Evolutionary conservation across 257 asterid species (phyloP), one percentile per base, ranked within the genome.

Genomic region (Euphrasia confusa): DNA sequence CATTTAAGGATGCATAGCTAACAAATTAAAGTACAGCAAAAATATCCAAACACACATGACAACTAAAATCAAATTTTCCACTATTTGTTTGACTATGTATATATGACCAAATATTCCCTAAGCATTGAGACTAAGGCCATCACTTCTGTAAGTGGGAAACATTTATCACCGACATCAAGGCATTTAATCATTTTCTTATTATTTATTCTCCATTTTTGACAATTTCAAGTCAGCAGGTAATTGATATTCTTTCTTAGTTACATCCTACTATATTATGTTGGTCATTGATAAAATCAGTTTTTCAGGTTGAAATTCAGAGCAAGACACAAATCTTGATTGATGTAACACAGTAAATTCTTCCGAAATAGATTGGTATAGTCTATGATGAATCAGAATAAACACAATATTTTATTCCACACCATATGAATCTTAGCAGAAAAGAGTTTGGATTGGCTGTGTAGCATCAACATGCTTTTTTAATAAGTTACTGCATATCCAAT

Each of bases 321-420:
- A 54, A 44, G 60, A 17, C 60, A 54, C 40, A 10, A 54, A 54
- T 13, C 13, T 11, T 54, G 60, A 54, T 21, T 54, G 13, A 54
- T 54, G 37, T 54, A 54, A 26, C 27, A 7, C 60, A 54, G 39
- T 54, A 5, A 26, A 54, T 13, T 54, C 11, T 54, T 13, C 9
- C 6, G 30, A 54, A 54, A 10, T 32, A 14, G 9, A 11, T 37
- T 37, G 9, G 42, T 37, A 37, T 37, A n/a, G 37, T 12, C 37
- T 54, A 24, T 9, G 27, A 48, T 7, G n/a, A 12, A 5, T 4
- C 18, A 26, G n/a, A 12, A 5, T 4, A 30, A 26, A 24, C 13
- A 9, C 1, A 5, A 14, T 55, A 18, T 14, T 3, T 40, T 54
- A 27, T 32, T 24, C 30, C 59, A 54, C 42, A 9, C 42, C 12